These are phyloP conservation scores for Linum lewisii DNA, from an alignment of 345 rosid species.

Conservation along the genomic window DNA sequence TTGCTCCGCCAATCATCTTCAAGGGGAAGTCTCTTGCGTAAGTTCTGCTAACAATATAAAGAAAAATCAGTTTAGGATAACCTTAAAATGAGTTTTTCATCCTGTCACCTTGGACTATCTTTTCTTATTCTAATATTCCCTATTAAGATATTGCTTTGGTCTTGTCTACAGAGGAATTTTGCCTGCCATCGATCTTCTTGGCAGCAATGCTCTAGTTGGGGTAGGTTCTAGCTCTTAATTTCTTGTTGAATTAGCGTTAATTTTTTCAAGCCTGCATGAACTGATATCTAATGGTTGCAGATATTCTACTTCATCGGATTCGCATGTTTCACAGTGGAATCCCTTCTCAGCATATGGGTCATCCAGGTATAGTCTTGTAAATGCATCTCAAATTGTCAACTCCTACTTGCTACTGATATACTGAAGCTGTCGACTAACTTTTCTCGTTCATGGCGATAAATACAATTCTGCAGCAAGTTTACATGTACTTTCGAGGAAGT, in stretches of 20 bases:
- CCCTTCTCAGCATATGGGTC: slow-evolving; percentile 93
- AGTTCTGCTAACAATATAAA: slow-evolving; percentile 20
- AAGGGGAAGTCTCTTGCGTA: slow-evolving; percentile 93
- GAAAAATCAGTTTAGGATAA: too few species aligned
- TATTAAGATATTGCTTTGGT: slow-evolving; percentile 20
- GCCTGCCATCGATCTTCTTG: slow-evolving; percentile 70
- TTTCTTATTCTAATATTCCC: neutral
- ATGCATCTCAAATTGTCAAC: neutral
- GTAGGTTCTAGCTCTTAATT: slow-evolving; percentile 35
- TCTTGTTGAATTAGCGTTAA: too few species aligned
- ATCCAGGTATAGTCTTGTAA: slow-evolving; percentile 51
- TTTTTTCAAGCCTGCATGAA: neutral
- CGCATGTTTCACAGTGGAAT: slow-evolving; percentile 60
- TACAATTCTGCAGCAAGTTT: slow-evolving; percentile 64
- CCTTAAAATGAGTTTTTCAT: too few species aligned
- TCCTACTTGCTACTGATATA: neutral
- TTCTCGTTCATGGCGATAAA: neutral
- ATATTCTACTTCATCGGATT: slow-evolving; percentile 83
- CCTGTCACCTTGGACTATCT: neutral
- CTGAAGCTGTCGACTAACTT: neutral
- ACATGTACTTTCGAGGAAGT: slow-evolving; percentile 88
- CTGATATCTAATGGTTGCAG: slow-evolving; percentile 30
- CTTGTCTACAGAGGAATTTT: slow-evolving; percentile 68
- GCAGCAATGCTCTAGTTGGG: slow-evolving; percentile 51
- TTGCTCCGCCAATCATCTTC: slow-evolving; percentile 87